Base-by-base conservation (phyloP, 1,284 basidiomycete species). In the Polyporus tsugae region DNA sequence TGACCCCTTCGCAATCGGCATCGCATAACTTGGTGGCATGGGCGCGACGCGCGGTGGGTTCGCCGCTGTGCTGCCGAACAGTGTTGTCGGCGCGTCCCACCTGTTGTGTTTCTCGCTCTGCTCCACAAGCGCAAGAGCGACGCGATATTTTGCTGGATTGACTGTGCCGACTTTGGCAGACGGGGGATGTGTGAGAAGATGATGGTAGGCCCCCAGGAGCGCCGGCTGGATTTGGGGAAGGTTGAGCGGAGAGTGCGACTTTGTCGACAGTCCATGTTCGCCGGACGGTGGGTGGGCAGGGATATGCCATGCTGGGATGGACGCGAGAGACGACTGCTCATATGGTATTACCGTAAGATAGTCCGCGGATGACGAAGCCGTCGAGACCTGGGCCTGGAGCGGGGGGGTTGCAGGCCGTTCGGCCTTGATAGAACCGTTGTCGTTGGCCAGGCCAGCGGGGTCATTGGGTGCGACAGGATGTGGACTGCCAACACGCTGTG, bases 291-390 rank as follows among this genome's bases (percentile, higher is more conserved):
- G 76, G n/a, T 80, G 75, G 2, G 82, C 76, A 0, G 91, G 92
- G 0, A 94, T 82, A 76, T 93, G 91, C 86, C 90, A 89, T 73
- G 89, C 84, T 6, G 89, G 84, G 6, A 85, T 81, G 10, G 82
- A 80, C 6, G 90, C 84, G 25, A 93, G 84, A 1, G 89, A 84
- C 0, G 92, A 93, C 72, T 90, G 86, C 2, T 84, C 84, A 74
- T 93, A 93, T 4, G 92, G 90, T 0, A 92, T 85, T 73, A 87
- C 86, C 6, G 89, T 85, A 19, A 88, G 81, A 70, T 92, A 92
- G 77, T 94, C 91, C 11, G 89, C 87, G 0, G 80, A 77, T 11
- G 78, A 77, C 10, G 86, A 81, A 6, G 85, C 83, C 0, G 86
- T 81, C 2, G 87, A 81, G 15, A 86, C 82, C 64, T 86, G 77